phyloP scores from a whole-genome alignment of 2,329 filamentous ascomycete species.

The Colletotrichum destructivum region DNA sequence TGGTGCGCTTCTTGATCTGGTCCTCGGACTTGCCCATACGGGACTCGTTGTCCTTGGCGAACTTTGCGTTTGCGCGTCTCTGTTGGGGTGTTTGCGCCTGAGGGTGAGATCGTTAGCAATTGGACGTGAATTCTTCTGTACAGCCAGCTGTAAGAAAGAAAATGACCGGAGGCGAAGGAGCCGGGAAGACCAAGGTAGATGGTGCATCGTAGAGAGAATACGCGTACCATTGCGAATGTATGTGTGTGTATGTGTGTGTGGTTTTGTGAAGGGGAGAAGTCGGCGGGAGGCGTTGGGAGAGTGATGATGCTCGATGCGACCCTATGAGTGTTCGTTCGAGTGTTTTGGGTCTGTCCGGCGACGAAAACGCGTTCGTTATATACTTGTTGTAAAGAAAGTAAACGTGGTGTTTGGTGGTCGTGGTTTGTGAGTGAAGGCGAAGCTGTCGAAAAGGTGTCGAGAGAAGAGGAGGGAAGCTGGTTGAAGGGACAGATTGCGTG shows the following conservation, averaged over 20 bases:
- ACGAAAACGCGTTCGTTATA: conserved; percentile 13
- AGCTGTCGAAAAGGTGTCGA: conserved; percentile 34
- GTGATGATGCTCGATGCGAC: conserved; percentile 17
- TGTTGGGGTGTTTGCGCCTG: conserved; percentile 90
- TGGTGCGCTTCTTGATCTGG: conserved; percentile 72
- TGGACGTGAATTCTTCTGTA: background rate
- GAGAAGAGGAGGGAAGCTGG: conserved; percentile 41
- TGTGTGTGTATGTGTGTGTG: background rate
- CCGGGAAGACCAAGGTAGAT: too few species aligned
- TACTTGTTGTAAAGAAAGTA: background rate
- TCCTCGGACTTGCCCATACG: conserved; percentile 82
- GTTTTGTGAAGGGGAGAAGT: background rate
- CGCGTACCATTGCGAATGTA: conserved; percentile 44
- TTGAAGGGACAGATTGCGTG: conserved; percentile 43
- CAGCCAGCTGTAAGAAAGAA: too few species aligned
- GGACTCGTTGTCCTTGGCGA: conserved; percentile 79
- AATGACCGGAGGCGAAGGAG: background rate
- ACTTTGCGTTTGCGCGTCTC: conserved; percentile 85
- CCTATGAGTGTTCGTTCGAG: background rate
- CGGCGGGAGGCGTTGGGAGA: background rate
- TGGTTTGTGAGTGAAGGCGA: conserved; percentile 1
- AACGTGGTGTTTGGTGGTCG: conserved; percentile 9
- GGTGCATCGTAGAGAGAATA: background rate
- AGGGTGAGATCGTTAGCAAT: conserved; percentile 2
- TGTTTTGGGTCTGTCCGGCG: background rate